Percentiles rank a stretch among this genome's conserved stretches.
These are phyloP conservation scores for Penicillium sp. DNA, from an alignment of 2,329 filamentous ascomycete species.

Conservation along the genomic window DNA sequence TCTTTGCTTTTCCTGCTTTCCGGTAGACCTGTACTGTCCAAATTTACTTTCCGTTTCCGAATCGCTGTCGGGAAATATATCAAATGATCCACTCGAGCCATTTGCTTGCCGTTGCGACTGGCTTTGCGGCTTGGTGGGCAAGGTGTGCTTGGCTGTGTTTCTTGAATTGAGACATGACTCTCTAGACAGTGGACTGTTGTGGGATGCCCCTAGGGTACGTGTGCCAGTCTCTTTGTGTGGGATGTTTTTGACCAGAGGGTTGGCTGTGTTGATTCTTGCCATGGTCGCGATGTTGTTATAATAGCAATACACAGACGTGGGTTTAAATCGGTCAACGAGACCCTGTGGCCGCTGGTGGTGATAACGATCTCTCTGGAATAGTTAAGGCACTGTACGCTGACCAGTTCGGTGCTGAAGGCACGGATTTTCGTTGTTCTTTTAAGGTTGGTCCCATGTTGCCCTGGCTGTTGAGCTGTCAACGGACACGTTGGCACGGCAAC, in stretches of 20 bases:
- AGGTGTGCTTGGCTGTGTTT: not conserved
- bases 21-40: conserved; percentile 8
- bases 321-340: not conserved
- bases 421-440: not conserved
- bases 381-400: not conserved
- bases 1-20: conserved; percentile 24
- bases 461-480: conserved; percentile 3
- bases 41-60: conserved; percentile 17
- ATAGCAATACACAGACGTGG: not conserved
- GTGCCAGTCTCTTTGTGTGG: not conserved
- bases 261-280: conserved; percentile 30
- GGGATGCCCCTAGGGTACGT: not conserved
- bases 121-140: not conserved
- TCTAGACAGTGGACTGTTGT: not conserved
- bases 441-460: not conserved
- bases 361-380: not conserved
- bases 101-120: conserved; percentile 21
- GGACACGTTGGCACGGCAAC: conserved; percentile 6
- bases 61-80: conserved; percentile 33
- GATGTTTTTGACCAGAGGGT: conserved; percentile 7
- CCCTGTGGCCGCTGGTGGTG: not conserved
- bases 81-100: conserved; percentile 21
- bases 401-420: not conserved
- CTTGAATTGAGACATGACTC: conserved; percentile 7
- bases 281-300: conserved; percentile 13